A percentile compares a stretch with the other conserved stretches of the same genome.
Evolutionary conservation across 306 rosid species (phyloP).

Genomic region (Cucurbita maxima): DNA sequence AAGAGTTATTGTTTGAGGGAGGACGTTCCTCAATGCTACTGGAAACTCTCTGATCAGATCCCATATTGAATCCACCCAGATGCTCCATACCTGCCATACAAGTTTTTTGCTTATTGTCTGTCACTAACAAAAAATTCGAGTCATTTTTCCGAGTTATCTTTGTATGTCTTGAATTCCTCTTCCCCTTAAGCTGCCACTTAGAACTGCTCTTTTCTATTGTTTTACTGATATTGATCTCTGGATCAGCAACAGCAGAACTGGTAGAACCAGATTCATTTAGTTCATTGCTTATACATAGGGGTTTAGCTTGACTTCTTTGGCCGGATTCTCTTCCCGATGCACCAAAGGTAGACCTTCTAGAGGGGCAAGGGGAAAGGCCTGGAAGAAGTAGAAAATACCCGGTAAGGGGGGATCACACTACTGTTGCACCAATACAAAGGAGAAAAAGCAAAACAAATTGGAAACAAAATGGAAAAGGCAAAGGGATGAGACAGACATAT

Average conservation of each 20-base stretch:
- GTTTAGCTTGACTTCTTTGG: conserved; percentile 36
- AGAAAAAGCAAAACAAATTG: not conserved
- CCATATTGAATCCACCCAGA: conserved; percentile 23
- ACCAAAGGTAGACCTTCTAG: conserved; percentile 29
- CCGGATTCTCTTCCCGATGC: conserved; percentile 33
- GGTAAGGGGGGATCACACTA: conserved; percentile 7
- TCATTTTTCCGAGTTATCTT: conserved; percentile 42
- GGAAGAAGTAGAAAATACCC: conserved; percentile 17
- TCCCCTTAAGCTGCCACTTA: conserved; percentile 89
- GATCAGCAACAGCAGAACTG: conserved; percentile 33
- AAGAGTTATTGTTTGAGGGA: conserved; percentile 14
- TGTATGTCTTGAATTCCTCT: conserved; percentile 68
- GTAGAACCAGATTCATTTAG: conserved; percentile 39
- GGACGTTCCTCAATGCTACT: conserved; percentile 1
- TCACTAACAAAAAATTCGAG: conserved; percentile 24
- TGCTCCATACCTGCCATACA: conserved; percentile 30
- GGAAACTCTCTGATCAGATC: conserved; percentile 29
- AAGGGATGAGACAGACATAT: not conserved
- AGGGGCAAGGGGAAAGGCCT: conserved; percentile 43
- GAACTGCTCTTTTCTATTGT: conserved; percentile 58
- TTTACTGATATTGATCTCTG: conserved; percentile 18
- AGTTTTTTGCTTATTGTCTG: conserved; percentile 27
- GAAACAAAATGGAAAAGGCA: not conserved
- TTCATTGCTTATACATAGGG: conserved; percentile 24
- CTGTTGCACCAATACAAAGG: not conserved